Evolutionary conservation across 495 filamentous ascomycete genomes (phyloP), one percentile per base, ranked within the genome.

Genomic region (Penicillium silybi): DNA sequence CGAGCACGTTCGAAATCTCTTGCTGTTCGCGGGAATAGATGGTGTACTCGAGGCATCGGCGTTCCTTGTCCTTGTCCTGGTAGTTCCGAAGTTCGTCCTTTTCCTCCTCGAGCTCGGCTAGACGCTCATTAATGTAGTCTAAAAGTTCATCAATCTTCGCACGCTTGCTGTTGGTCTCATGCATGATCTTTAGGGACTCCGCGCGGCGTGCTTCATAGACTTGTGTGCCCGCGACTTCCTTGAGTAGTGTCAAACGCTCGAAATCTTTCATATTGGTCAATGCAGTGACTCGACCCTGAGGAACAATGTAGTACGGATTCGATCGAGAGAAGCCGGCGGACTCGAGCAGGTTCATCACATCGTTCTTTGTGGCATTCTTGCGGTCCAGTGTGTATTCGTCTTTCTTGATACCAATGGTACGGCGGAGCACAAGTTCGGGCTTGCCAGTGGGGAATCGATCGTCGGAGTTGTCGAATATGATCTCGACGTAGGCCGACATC

Each of bases 271-370:
- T 97, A 62, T 97, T 99, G 18, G 93, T 99, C 58, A 99, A 79
- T 19, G 89, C 85, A 0, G 95, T 97, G 44, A 99, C 91, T 53
- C 95, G 88, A 27, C 93, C 93, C 64, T 99, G 93, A 2, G 95
- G 93, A 1, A 99, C 93, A 57, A 99, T 99, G 65, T 97, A 99
- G 75, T 97, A 99, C 18, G 93, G 93, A 68, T 99, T 99, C 50
- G 92, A 95, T 52, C 89, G 87, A 45, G 92, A 96, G 68, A 99
- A 97, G 18, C 93, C 93, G 5, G 93, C 93, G 8, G 90, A 92
- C 67, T 99, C 93, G 17, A 99, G 83, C 27, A 97, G 79, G 65
- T 96, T 96, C 80, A 93, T 87, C 7, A 99, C 92, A 66, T 99
- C 93, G 54, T 84, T 77, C 65, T 96, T 96, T 20, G 91, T 97